phyloP scores from a whole-genome alignment of 2,329 filamentous ascomycete species.

The Teratosphaeriaceae sp. region DNA sequence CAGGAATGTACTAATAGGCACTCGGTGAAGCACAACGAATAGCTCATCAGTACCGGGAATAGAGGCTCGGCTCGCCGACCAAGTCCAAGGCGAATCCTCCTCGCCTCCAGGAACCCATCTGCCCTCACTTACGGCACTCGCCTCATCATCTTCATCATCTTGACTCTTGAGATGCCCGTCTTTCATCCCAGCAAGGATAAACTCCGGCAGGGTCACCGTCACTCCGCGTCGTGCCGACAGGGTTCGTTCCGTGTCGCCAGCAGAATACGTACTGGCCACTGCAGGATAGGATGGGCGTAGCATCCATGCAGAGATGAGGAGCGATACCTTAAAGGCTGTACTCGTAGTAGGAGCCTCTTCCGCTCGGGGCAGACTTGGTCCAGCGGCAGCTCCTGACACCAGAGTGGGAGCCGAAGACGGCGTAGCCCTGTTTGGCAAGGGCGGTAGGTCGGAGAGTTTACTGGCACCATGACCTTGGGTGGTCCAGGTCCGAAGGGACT shows the following conservation, averaged over 20 bases:
- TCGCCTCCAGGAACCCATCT: slow-evolving; percentile 86
- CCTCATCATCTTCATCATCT: slow-evolving; percentile 93
- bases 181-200: slow-evolving; percentile 88
- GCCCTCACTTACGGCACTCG: slow-evolving; percentile 88
- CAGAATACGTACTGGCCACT: slow-evolving; percentile 99
- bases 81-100: slow-evolving; percentile 85
- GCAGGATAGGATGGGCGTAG: slow-evolving; percentile 89
- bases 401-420: slow-evolving; percentile 89
- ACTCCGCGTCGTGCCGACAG: slow-evolving; percentile 92
- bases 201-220: slow-evolving; percentile 83
- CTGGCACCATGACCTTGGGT: slow-evolving; percentile 90
- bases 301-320: slow-evolving; percentile 97
- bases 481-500: slow-evolving; percentile 39
- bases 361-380: slow-evolving; percentile 94
- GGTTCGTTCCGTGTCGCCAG: slow-evolving; percentile 97
- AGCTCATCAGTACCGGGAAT: slow-evolving; percentile 96
- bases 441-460: slow-evolving; percentile 83
- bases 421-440: slow-evolving; percentile 93
- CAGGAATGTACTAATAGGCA: slow-evolving; percentile 87
- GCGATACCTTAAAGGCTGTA: slow-evolving; percentile 96
- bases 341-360: slow-evolving; percentile 94
- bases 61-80: slow-evolving; percentile 98
- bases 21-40: slow-evolving; percentile 70
- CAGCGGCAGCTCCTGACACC: slow-evolving; percentile 97
- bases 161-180: slow-evolving; percentile 94